Conservation (phyloP, 192 early-diverging fungal genomes). For the Hyaloraphidium curvatum region DNA sequence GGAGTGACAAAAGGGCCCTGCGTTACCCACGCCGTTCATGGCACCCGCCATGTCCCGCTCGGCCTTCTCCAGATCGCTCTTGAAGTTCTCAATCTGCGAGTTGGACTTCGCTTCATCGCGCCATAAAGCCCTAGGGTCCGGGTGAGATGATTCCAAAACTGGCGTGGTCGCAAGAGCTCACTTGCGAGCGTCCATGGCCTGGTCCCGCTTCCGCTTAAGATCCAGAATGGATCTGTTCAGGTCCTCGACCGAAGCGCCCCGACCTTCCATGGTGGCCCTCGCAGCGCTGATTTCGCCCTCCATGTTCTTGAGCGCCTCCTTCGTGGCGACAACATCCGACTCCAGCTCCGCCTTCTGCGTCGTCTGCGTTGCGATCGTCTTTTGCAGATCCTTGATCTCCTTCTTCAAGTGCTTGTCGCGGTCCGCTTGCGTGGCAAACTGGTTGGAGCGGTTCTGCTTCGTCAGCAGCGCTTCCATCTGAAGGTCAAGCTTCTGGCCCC, state of each 20-base stretch:
- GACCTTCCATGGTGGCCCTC: slow-evolving; percentile 15
- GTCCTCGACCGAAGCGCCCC: slow-evolving; percentile 20
- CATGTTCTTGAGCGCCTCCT: slow-evolving; percentile 10
- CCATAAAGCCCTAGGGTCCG: slow-evolving; percentile 73
- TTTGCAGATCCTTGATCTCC: slow-evolving; percentile 47
- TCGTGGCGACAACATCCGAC: slow-evolving; percentile 14
- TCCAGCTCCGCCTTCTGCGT: slow-evolving; percentile 26
- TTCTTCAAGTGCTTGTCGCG: slow-evolving; percentile 57
- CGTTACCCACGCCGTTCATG: slow-evolving; percentile 45
- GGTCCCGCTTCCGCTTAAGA: slow-evolving; percentile 25
- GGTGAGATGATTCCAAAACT: no score
- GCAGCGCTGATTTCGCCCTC: slow-evolving; percentile 14
- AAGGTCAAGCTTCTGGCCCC: slow-evolving; percentile 38
- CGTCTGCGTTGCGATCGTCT: slow-evolving; percentile 25
- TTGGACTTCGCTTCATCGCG: slow-evolving; percentile 62
- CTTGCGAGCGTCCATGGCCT: slow-evolving; percentile 49
- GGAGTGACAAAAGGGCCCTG: slow-evolving; percentile 3
- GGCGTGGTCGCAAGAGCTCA: no score
- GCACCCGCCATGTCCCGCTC: slow-evolving; percentile 51
- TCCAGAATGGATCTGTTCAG: slow-evolving; percentile 18
- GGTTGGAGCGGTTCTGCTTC: slow-evolving; percentile 67
- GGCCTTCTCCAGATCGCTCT: slow-evolving; percentile 51
- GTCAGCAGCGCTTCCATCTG: slow-evolving; percentile 57
- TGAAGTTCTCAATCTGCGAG: slow-evolving; percentile 37
- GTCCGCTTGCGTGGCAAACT: slow-evolving; percentile 48